Conservation (phyloP, 495 filamentous ascomycete species). For the Chaetomium fimeti region DNA sequence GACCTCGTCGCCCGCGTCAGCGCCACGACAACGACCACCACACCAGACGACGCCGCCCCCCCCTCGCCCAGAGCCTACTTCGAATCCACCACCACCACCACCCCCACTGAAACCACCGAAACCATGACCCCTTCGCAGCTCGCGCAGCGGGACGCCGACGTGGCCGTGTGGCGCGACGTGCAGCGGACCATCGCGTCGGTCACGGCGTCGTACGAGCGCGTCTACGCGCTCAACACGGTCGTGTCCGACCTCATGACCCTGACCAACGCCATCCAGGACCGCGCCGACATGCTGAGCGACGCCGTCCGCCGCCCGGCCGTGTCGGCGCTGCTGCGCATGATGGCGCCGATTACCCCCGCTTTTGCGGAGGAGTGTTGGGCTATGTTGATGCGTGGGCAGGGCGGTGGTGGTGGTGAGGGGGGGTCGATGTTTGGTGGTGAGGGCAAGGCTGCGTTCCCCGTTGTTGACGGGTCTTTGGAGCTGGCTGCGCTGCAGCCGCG, state of each 20-base stretch:
- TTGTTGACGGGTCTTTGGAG: slow-evolving; percentile 47
- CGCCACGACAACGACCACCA: slow-evolving; percentile 5
- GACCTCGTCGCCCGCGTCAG: slow-evolving; percentile 51
- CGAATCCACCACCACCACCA: slow-evolving; percentile 17
- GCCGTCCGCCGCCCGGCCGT: slow-evolving; percentile 38
- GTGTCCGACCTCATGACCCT: slow-evolving; percentile 78
- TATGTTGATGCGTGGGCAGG: slow-evolving; percentile 47
- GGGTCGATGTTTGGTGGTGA: slow-evolving; percentile 48
- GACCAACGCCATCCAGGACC: slow-evolving; percentile 60
- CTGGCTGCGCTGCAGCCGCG: slow-evolving; percentile 38
- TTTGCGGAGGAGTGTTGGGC: slow-evolving; percentile 80
- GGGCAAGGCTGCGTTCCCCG: slow-evolving; percentile 49
- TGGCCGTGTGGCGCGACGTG: slow-evolving; percentile 58
- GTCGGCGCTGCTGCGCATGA: slow-evolving; percentile 59
- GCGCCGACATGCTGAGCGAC: slow-evolving; percentile 23
- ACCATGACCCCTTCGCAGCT: slow-evolving; percentile 27
- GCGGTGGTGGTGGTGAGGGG: slow-evolving; percentile 1
- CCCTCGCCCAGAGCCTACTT: slow-evolving; percentile 34
- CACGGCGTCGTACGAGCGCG: slow-evolving; percentile 64
- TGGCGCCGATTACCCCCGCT: slow-evolving; percentile 75
- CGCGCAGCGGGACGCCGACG: slow-evolving; percentile 49
- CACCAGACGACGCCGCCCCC: background rate
- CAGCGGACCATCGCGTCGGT: slow-evolving; percentile 68
- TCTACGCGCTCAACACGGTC: slow-evolving; percentile 75
- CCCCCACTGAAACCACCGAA: background rate